Percentiles rank a stretch among this genome's conserved stretches.
These are phyloP conservation scores for Byssoonygena ceratinophila DNA, from an alignment of 2,329 filamentous ascomycete species.

Conservation along the genomic window DNA sequence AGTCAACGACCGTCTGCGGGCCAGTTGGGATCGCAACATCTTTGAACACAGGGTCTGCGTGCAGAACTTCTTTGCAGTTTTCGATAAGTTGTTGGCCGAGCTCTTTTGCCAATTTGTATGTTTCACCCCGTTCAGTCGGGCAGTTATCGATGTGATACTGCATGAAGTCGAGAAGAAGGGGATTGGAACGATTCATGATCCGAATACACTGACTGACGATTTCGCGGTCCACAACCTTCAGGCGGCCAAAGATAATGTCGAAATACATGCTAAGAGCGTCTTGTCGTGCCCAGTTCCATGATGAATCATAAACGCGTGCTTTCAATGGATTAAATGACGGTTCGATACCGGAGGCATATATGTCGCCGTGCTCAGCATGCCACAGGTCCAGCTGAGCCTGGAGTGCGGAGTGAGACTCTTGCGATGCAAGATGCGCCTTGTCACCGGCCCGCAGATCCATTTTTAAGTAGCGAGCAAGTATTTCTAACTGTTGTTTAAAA, in stretches of 20 bases:
- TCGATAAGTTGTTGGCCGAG: slow-evolving; percentile 88
- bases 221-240: slow-evolving; percentile 87
- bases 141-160: slow-evolving; percentile 99
- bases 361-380: slow-evolving; percentile 90
- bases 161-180: slow-evolving; percentile 94
- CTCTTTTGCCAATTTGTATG: slow-evolving; percentile 93
- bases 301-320: slow-evolving; percentile 91
- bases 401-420: slow-evolving; percentile 75
- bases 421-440: slow-evolving; percentile 75
- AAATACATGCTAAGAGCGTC: slow-evolving; percentile 98
- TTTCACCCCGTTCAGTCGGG: slow-evolving; percentile 90
- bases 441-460: slow-evolving; percentile 94
- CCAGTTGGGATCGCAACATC: slow-evolving; percentile 88
- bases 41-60: slow-evolving; percentile 81
- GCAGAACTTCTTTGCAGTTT: slow-evolving; percentile 89
- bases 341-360: slow-evolving; percentile 89
- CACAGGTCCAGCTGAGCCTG: slow-evolving; percentile 92
- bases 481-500: slow-evolving; percentile 96
- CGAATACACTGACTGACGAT: slow-evolving; percentile 98
- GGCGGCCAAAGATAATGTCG: slow-evolving; percentile 93
- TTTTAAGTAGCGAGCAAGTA: slow-evolving; percentile 91
- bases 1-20: slow-evolving; percentile 83
- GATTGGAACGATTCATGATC: slow-evolving; percentile 98
- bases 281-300: slow-evolving; percentile 98
- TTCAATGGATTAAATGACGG: slow-evolving; percentile 89